phyloP scores from a whole-genome alignment of 2,329 filamentous ascomycete genomes.

The Cercospora sesami region DNA sequence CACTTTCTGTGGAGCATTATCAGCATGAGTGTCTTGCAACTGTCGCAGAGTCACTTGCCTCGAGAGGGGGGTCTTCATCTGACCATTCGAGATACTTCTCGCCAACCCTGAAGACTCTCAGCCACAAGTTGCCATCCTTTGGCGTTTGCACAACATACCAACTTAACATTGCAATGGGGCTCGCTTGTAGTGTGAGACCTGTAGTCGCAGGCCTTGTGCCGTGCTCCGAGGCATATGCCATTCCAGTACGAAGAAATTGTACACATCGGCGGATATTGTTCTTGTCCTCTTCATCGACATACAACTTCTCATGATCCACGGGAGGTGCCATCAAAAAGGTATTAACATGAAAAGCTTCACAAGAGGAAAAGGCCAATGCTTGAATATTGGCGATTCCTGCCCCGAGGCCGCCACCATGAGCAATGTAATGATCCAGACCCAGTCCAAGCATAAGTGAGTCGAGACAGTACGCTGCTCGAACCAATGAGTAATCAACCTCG shows the following conservation, averaged over 20 bases:
- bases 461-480: constrained; percentile 43
- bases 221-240: not conserved
- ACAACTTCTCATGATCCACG: not conserved
- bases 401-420: constrained; percentile 58
- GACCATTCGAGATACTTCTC: not conserved
- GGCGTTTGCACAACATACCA: not conserved
- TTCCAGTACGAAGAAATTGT: not conserved
- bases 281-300: not conserved
- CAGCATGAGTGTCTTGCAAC: not conserved
- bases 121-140: not conserved
- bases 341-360: not conserved
- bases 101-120: not conserved
- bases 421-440: constrained; percentile 54
- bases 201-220: not conserved
- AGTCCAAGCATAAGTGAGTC: constrained; percentile 53
- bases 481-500: constrained; percentile 37
- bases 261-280: not conserved
- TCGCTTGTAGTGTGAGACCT: not conserved
- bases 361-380: constrained; percentile 1
- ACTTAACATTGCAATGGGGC: not conserved
- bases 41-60: not conserved
- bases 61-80: not conserved
- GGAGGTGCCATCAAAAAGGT: not conserved
- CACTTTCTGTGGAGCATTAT: not conserved
- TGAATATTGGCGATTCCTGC: constrained; percentile 44